Percentiles rank a stretch among this genome's conserved stretches.
These are phyloP conservation scores for Colletotrichum sp. DNA, from an alignment of 2,329 filamentous ascomycete genomes.

Conservation along the genomic window DNA sequence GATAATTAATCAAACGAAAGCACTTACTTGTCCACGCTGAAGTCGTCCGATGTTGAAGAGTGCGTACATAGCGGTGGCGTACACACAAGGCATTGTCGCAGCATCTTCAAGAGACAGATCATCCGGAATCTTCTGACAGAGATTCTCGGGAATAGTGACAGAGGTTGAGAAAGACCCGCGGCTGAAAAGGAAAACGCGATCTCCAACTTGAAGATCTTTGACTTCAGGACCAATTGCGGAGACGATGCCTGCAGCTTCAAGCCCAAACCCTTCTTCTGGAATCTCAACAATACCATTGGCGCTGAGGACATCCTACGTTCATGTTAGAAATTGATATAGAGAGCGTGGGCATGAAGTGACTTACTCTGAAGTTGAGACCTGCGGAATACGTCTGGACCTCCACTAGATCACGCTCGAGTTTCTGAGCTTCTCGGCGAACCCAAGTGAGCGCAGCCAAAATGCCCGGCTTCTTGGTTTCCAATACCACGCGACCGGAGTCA, in stretches of 20 bases:
- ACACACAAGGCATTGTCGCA: conserved; percentile 32
- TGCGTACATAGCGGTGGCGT: conserved; percentile 31
- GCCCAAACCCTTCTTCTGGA: background rate
- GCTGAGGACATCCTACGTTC: background rate
- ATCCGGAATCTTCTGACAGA: conserved; percentile 28
- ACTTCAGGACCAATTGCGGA: background rate
- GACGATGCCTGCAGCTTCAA: background rate
- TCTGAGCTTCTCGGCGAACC: background rate
- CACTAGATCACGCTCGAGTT: conserved; percentile 2
- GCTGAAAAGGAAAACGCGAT: conserved; percentile 32
- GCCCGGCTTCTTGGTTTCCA: background rate
- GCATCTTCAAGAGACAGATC: conserved; percentile 29
- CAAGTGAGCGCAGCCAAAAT: background rate
- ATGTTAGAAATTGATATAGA: background rate
- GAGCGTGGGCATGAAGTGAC: background rate
- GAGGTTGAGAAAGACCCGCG: background rate
- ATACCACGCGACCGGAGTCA: background rate
- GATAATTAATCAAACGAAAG: fast-evolving
- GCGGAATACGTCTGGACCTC: conserved; percentile 18
- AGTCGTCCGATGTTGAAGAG: conserved; percentile 24
- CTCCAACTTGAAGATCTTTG: background rate
- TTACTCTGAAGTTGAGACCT: conserved; percentile 19
- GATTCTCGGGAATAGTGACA: background rate
- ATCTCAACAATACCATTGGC: background rate
- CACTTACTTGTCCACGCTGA: conserved; percentile 22